Evolutionary conservation across 1,284 basidiomycete species (phyloP).

Genomic region (Austroboletus niveus): DNA sequence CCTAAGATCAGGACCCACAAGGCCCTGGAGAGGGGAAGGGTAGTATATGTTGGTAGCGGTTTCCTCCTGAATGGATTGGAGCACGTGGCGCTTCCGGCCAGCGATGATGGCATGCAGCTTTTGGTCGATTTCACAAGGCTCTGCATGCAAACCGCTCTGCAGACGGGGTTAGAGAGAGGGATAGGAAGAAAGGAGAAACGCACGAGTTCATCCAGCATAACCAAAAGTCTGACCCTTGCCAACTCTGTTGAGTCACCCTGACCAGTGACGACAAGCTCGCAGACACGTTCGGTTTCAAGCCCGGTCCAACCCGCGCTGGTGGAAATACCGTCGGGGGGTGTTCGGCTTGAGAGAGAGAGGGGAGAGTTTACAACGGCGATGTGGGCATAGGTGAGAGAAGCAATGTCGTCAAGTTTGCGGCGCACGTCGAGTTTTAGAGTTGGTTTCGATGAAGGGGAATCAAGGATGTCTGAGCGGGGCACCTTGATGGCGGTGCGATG

Average conservation of each 20-base stretch:
- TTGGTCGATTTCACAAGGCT: constrained; percentile 92
- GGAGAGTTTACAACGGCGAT: constrained; percentile 88
- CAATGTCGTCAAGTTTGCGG: constrained; percentile 88
- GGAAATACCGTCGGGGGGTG: constrained; percentile 71
- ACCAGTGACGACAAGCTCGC: constrained; percentile 90
- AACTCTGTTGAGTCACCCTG: constrained; percentile 87
- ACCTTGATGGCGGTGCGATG: constrained; percentile 87
- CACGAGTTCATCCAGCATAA: constrained; percentile 93
- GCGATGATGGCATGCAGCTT: constrained; percentile 93
- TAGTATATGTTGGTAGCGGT: constrained; percentile 97
- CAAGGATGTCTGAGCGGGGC: constrained; percentile 88
- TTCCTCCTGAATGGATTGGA: constrained; percentile 96
- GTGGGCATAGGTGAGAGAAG: constrained; percentile 82
- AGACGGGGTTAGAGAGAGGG: constrained; percentile 4
- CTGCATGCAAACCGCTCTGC: constrained; percentile 86
- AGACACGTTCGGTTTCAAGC: constrained; percentile 90
- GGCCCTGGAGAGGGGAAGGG: constrained; percentile 86
- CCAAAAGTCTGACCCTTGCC: constrained; percentile 86
- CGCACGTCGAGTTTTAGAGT: constrained; percentile 86
- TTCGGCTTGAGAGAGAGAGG: constrained; percentile 65
- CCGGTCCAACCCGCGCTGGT: constrained; percentile 79
- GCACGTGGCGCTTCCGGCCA: constrained; percentile 82
- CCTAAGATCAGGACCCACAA: constrained; percentile 65
- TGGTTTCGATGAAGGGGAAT: constrained; percentile 79
- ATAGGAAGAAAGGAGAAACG: constrained; percentile 32